Evolutionary conservation across 805 yeast species (phyloP).

Genomic region (Candida hungchunana): DNA sequence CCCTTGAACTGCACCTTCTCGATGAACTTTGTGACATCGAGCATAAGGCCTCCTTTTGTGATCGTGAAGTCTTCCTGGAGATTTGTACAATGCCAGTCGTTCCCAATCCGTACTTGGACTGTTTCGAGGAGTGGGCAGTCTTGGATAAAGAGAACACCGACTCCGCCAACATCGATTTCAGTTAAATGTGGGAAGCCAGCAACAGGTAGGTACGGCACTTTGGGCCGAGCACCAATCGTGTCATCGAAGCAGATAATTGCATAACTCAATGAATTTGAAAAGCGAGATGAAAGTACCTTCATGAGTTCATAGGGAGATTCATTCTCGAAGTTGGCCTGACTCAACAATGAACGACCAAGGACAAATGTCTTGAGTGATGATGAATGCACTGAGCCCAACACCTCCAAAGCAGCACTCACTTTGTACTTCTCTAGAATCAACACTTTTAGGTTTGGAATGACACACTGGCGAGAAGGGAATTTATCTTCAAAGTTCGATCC

Average conservation of each 20-base stretch:
- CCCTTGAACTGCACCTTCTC: neutral
- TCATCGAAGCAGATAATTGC: conserved; percentile 4
- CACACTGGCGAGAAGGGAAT: neutral
- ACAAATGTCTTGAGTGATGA: neutral
- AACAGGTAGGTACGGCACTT: neutral
- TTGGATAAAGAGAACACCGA: neutral
- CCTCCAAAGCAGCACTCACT: neutral
- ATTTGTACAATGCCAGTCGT: conserved; percentile 2
- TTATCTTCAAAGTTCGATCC: conserved; percentile 1
- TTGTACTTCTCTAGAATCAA: conserved; percentile 1
- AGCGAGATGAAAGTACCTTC: neutral
- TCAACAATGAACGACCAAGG: neutral
- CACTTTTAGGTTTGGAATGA: neutral
- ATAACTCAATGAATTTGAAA: neutral
- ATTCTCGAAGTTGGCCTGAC: neutral
- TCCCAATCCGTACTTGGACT: conserved; percentile 1
- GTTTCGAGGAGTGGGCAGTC: conserved; percentile 4
- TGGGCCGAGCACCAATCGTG: neutral
- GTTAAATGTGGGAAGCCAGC: neutral
- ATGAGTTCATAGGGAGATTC: neutral
- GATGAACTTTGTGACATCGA: neutral
- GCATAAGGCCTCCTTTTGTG: neutral
- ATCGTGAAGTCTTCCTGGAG: neutral
- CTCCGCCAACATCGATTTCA: conserved; percentile 7
- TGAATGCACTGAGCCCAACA: neutral